These are phyloP conservation scores for Amanita subjunquillea DNA, from an alignment of 768 basidiomycete genomes.

Conservation along the genomic window DNA sequence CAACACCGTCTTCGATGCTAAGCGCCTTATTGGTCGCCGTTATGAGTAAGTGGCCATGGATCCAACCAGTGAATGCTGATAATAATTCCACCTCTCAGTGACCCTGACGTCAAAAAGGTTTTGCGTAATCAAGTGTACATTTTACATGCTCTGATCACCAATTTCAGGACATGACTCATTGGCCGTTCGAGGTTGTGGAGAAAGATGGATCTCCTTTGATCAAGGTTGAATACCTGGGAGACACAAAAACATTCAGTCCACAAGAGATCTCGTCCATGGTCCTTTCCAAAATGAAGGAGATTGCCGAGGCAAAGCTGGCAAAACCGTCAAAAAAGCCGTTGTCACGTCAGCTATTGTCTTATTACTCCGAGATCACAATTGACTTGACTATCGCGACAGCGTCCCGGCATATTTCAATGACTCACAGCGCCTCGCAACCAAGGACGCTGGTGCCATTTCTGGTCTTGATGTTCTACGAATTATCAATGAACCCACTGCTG, in stretches of 20 bases:
- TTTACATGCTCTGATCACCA: not conserved
- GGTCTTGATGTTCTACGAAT: conserved; percentile 99
- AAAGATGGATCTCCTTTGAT: conserved; percentile 96
- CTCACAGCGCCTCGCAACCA: conserved; percentile 98
- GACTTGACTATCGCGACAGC: conserved; percentile 21
- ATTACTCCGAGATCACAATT: not conserved
- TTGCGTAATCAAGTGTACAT: conserved; percentile 8
- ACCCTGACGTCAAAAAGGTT: conserved; percentile 91
- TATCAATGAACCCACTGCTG: conserved; percentile 99
- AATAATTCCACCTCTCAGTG: conserved; percentile 30
- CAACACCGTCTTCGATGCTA: conserved; percentile 99
- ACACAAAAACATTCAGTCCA: conserved; percentile 93
- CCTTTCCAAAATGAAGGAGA: conserved; percentile 99
- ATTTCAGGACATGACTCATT: conserved; percentile 83
- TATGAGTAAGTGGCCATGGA: conserved; percentile 59
- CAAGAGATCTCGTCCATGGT: conserved; percentile 99
- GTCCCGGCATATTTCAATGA: conserved; percentile 99
- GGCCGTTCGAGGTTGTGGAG: conserved; percentile 96
- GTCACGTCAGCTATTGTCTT: conserved; percentile 64
- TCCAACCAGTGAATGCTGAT: conserved; percentile 3
- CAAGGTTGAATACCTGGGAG: conserved; percentile 90
- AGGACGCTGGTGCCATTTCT: conserved; percentile 96
- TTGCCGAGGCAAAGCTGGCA: conserved; percentile 97
- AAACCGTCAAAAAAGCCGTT: conserved; percentile 97
- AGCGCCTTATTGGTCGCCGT: conserved; percentile 96